A percentile compares a stretch with the other conserved stretches of the same genome.
Evolutionary conservation across 2,329 filamentous ascomycete species (phyloP).

Genomic region (Tolypocladium sp.): DNA sequence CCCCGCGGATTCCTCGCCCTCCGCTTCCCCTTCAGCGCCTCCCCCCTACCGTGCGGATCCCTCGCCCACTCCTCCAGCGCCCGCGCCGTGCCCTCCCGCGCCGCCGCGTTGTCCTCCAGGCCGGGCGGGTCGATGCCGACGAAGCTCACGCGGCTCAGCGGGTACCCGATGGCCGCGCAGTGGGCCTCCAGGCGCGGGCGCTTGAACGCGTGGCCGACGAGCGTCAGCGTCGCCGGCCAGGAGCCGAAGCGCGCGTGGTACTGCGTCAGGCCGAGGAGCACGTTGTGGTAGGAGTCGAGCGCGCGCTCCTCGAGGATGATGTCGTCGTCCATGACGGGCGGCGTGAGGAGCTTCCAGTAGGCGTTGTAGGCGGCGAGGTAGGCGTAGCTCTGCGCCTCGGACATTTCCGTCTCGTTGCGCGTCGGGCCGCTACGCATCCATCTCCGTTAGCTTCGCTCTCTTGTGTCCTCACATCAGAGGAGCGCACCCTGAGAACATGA

Average conservation of each 20-base stretch:
- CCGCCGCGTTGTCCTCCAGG: slow-evolving; percentile 22
- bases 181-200: slow-evolving; percentile 52
- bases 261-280: slow-evolving; percentile 60
- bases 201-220: slow-evolving; percentile 66
- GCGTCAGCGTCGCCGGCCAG: slow-evolving; percentile 51
- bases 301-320: slow-evolving; percentile 60
- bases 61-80: slow-evolving; percentile 38
- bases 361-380: slow-evolving; percentile 37
- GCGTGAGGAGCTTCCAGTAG: slow-evolving; percentile 32
- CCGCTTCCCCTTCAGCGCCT: slow-evolving; percentile 37
- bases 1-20: slow-evolving; percentile 39
- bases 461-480: too few relatives aligned
- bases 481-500: slow-evolving; percentile 65
- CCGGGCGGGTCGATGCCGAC: slow-evolving; percentile 57
- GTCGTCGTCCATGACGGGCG: slow-evolving; percentile 1
- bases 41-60: slow-evolving; percentile 43
- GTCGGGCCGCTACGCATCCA: slow-evolving; percentile 48
- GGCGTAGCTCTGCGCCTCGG: slow-evolving; percentile 57
- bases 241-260: slow-evolving; percentile 29
- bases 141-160: slow-evolving; percentile 34
- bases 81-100: slow-evolving; percentile 30
- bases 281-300: slow-evolving; percentile 78
- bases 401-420: slow-evolving; percentile 42
- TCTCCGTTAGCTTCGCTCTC: neutral
- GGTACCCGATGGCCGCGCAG: slow-evolving; percentile 51